Percentiles rank a stretch among this genome's conserved stretches.
These are phyloP conservation scores for Amphichorda felina DNA, from an alignment of 2,329 filamentous ascomycete genomes.

Conservation along the genomic window DNA sequence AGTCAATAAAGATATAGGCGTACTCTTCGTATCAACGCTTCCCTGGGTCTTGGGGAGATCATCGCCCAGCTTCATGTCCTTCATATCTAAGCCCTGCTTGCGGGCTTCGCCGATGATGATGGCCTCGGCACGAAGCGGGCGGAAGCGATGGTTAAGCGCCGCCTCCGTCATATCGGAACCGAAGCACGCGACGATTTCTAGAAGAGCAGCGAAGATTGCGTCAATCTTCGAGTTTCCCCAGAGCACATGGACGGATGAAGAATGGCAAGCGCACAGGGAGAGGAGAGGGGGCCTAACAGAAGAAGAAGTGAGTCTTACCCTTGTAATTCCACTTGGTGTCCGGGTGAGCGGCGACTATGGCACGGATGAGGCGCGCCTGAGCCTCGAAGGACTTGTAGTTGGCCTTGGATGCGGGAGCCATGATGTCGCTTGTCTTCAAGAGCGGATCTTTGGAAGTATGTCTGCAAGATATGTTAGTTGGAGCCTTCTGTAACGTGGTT, in stretches of 20 bases:
- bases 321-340: constrained; percentile 46
- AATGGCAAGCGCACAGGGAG: not conserved
- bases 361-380: constrained; percentile 46
- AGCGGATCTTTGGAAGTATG: not conserved
- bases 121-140: constrained; percentile 30
- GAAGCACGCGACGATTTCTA: constrained; percentile 35
- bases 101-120: constrained; percentile 23
- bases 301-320: constrained; percentile 30
- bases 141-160: constrained; percentile 39
- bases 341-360: constrained; percentile 46
- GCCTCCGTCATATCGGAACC: constrained; percentile 35
- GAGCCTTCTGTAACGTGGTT: no score
- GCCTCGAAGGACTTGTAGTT: constrained; percentile 51
- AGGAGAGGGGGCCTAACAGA: not conserved
- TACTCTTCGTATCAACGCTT: constrained; percentile 28
- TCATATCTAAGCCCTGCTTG: constrained; percentile 25
- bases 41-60: constrained; percentile 24
- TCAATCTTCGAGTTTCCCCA: not conserved
- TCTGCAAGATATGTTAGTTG: not conserved
- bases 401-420: constrained; percentile 32
- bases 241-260: not conserved
- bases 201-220: not conserved
- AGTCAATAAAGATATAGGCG: constrained; percentile 5
- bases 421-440: constrained; percentile 12
- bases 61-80: constrained; percentile 23